A percentile compares a stretch with the other conserved stretches of the same genome.
phyloP scores from a whole-genome alignment of 2,329 filamentous ascomycete species.

The Berkeleyomyces rouxiae region DNA sequence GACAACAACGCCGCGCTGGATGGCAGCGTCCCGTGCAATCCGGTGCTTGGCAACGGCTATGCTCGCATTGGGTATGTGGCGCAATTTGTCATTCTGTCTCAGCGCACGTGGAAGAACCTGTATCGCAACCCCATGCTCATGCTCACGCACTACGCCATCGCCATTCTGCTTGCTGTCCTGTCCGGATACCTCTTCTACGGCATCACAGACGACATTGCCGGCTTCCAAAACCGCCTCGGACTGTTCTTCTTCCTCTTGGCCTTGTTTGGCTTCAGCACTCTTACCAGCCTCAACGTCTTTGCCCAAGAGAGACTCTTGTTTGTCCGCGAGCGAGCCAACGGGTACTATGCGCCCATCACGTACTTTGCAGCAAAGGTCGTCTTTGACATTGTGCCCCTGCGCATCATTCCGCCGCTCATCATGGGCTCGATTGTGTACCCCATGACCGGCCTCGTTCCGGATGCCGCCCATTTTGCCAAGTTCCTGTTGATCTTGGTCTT shows the following conservation, averaged over 20 bases:
- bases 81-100: constrained; percentile 80
- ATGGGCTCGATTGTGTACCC: constrained; percentile 95
- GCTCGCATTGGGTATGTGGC: constrained; percentile 59
- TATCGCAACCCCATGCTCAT: constrained; percentile 97
- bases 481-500: constrained; percentile 85
- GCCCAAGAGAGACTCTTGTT: constrained; percentile 81
- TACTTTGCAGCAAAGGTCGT: constrained; percentile 94
- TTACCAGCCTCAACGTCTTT: constrained; percentile 88
- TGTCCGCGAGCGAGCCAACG: constrained; percentile 83
- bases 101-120: constrained; percentile 88
- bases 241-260: constrained; percentile 96
- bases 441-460: constrained; percentile 84
- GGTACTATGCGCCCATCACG: constrained; percentile 84
- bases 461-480: constrained; percentile 68
- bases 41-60: constrained; percentile 61
- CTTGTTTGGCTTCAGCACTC: constrained; percentile 88
- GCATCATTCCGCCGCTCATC: constrained; percentile 83
- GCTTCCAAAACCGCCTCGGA: constrained; percentile 93
- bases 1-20: constrained; percentile 33
- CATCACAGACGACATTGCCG: constrained; percentile 84
- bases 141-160: constrained; percentile 95
- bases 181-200: constrained; percentile 95
- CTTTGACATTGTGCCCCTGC: constrained; percentile 93
- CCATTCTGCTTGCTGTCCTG: constrained; percentile 83
- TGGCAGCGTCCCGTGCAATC: constrained; percentile 25